Evolutionary conservation across 495 filamentous ascomycete genomes (phyloP).

Genomic region (Cercophora newfieldiana): DNA sequence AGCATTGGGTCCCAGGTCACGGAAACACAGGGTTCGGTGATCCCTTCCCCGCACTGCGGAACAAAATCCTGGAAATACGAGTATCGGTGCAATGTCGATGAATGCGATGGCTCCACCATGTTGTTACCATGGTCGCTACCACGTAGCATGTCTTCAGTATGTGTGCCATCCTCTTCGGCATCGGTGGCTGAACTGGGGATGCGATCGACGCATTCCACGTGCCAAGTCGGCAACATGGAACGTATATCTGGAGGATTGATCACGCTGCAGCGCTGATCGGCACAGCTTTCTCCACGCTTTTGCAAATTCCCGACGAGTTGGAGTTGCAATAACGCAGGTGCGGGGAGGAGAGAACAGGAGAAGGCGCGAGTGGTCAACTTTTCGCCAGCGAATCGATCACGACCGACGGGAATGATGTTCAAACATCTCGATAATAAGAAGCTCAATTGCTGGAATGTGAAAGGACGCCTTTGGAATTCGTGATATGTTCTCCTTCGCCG

Average conservation of each 20-base stretch:
- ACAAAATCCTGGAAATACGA: not conserved
- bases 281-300: not conserved
- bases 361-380: not conserved
- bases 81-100: too few species aligned
- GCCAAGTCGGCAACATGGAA: not conserved
- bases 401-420: not conserved
- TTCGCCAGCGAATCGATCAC: too few species aligned
- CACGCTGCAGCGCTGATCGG: not conserved
- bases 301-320: not conserved
- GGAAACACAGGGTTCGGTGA: not conserved
- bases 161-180: not conserved
- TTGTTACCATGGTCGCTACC: not conserved
- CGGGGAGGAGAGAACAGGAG: not conserved
- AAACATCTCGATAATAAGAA: too few species aligned
- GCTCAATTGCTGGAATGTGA: not conserved
- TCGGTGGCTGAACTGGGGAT: slow-evolving; percentile 10
- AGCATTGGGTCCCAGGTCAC: not conserved
- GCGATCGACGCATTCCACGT: slow-evolving; percentile 1
- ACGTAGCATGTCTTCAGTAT: not conserved
- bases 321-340: not conserved
- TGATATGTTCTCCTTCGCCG: too few species aligned
- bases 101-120: not conserved
- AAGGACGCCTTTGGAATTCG: too few species aligned
- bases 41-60: not conserved
- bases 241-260: not conserved